Percentiles rank a stretch among this genome's conserved stretches.
Conservation (phyloP, 495 filamentous ascomycete species). For the Penicillium herquei region DNA sequence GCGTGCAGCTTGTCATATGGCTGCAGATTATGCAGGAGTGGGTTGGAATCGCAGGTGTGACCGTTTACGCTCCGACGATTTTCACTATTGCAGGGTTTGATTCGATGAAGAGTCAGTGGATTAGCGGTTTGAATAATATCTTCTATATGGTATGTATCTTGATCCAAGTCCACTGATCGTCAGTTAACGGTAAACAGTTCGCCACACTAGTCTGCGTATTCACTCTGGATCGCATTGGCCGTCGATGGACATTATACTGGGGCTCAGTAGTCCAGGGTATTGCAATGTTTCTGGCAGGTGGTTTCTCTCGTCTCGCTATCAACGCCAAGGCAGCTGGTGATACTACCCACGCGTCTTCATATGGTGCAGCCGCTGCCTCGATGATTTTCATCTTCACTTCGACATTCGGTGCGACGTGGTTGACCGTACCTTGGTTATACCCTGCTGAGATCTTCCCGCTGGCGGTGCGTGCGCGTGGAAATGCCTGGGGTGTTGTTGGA, state of each 20-base stretch:
- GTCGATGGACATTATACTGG: conserved; percentile 68
- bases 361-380: conserved; percentile 60
- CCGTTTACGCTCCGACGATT: conserved; percentile 65
- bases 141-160: conserved; percentile 50
- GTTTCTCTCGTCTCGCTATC: conserved; percentile 52
- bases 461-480: conserved; percentile 65
- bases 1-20: conserved; percentile 70
- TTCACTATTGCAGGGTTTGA: conserved; percentile 66
- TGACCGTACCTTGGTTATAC: conserved; percentile 70
- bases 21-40: conserved; percentile 73
- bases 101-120: conserved; percentile 61
- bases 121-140: conserved; percentile 66
- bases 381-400: conserved; percentile 71
- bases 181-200: conserved; percentile 31
- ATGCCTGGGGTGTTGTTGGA: conserved; percentile 72
- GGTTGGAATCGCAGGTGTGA: conserved; percentile 71
- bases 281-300: conserved; percentile 59
- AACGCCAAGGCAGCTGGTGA: conserved; percentile 46
- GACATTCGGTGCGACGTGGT: conserved; percentile 70
- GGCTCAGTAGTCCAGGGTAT: conserved; percentile 63
- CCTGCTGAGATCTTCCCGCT: conserved; percentile 72
- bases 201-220: conserved; percentile 66
- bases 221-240: conserved; percentile 66
- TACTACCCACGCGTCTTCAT: conserved; percentile 46
- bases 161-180: not conserved